Conservation (phyloP, 2,329 filamentous ascomycete genomes). For the Sordariomycetes sp. region DNA sequence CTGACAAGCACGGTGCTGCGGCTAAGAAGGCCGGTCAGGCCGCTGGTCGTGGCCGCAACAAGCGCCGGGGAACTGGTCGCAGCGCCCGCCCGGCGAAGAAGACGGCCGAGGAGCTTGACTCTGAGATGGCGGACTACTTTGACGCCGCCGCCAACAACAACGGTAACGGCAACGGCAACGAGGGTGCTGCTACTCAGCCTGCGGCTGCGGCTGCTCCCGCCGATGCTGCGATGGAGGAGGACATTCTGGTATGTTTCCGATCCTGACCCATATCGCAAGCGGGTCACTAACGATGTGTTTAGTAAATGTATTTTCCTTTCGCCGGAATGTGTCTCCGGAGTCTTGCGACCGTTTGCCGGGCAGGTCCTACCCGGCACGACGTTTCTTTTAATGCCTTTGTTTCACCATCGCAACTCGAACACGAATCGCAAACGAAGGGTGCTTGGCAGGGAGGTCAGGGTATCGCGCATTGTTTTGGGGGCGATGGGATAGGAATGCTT, state of each 20-base stretch:
- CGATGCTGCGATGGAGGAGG: constrained; percentile 54
- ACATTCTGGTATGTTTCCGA: constrained; percentile 29
- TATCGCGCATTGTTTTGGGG: neutral
- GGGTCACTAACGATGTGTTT: neutral
- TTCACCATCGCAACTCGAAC: neutral
- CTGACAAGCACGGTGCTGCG: constrained; percentile 49
- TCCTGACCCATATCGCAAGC: neutral
- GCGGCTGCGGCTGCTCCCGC: constrained; percentile 31
- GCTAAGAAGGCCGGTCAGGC: constrained; percentile 32
- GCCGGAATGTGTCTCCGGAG: neutral
- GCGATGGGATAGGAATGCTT: neutral
- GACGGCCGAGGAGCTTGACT: constrained; percentile 89
- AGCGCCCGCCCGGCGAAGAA: constrained; percentile 59
- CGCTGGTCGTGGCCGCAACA: constrained; percentile 27
- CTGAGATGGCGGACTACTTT: constrained; percentile 97
- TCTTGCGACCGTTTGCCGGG: neutral
- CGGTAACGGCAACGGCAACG: constrained; percentile 32
- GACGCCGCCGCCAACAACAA: constrained; percentile 35
- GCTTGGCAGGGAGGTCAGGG: neutral
- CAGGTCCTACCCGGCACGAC: neutral
- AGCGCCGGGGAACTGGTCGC: constrained; percentile 33
- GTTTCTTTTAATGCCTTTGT: neutral
- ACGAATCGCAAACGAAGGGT: neutral
- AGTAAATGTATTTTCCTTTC: neutral
- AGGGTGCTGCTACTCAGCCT: constrained; percentile 29